These are phyloP conservation scores for Nothophaeocryptopus gaeumannii DNA, from an alignment of 2,329 filamentous ascomycete genomes.

Conservation along the genomic window DNA sequence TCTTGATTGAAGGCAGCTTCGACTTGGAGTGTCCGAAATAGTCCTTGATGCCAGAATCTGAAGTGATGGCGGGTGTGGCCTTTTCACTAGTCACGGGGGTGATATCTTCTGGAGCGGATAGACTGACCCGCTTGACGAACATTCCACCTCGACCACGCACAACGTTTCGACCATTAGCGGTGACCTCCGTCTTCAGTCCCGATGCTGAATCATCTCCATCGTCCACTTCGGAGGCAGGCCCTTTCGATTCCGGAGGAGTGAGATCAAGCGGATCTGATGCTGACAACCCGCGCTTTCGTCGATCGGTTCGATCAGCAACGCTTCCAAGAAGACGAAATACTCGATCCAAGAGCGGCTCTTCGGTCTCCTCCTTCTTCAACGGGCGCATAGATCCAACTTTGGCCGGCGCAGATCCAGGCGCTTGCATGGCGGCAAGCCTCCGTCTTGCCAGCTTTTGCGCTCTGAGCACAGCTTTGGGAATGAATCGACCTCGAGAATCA, in stretches of 20 bases:
- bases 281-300: conserved; percentile 11
- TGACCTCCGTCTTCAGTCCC: conserved; percentile 10
- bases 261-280: conserved; percentile 11
- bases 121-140: conserved; percentile 9
- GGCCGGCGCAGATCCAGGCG: conserved; percentile 1
- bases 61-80: neutral
- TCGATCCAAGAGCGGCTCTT: conserved; percentile 13
- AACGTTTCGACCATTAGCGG: conserved; percentile 14
- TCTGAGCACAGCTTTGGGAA: neutral
- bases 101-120: too few species aligned
- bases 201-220: too few species aligned
- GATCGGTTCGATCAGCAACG: conserved; percentile 18
- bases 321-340: conserved; percentile 16
- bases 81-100: neutral
- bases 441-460: too few species aligned
- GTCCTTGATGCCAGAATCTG: neutral
- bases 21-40: conserved; percentile 7
- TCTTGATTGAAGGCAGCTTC: conserved; percentile 25
- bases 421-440: too few species aligned
- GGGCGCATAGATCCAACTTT: neutral
- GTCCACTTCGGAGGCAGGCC: conserved; percentile 1
- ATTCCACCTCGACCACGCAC: conserved; percentile 16
- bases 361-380: conserved; percentile 2
- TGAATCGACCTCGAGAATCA: conserved; percentile 7
- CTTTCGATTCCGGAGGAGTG: conserved; percentile 8